Base-by-base conservation (phyloP, 148 eudicot species). In the Vaccinium vitisidaea region DNA sequence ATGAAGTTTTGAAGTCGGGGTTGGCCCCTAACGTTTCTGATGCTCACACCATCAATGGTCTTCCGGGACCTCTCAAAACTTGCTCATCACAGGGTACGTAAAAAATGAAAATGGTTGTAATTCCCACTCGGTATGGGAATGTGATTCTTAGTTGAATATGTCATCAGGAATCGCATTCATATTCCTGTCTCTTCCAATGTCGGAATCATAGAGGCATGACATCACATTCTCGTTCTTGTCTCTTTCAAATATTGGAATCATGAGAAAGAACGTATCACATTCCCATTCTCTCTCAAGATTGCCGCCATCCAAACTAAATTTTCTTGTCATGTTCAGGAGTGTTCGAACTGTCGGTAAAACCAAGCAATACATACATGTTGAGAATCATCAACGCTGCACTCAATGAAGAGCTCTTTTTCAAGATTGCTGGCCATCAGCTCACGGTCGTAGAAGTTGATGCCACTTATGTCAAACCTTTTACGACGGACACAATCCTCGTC, bases 391-490 rank as follows among this genome's bases (percentile, higher is more conserved):
- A 93, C 55, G 97, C 97, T 39, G 98, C 97, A 55, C 82, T 94
- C 32, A 94, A 95, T 61, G 97, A 94, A 12, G 97, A 95, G 83
- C 86, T 94, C 43, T 95, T 95, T 86, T 92, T 95, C 90, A 92
- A 87, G 84, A 92, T 95, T 8, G 95, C 97, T 3, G 87, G 89
- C 0, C 97, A 95, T 67, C 53, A 86, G 2, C 87, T 94, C 52
- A 94, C 94, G 46, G 86, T 95, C 1, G 97, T 95, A 4, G 98
- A 95, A 80, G 95, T 93, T 1, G 98, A 95, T 32, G 95, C 95
- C n/a, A 77, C 85, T 48, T 95, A 95, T 71, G 89, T 89, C 3
- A 94, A 95, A 54, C 97, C 98, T 2, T 91, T 94, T 79, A 61
- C 6, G 63, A 92, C 94, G 1, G 91, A 94, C 86, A 89, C 94